Percentiles rank a stretch among this genome's conserved stretches.
These are phyloP conservation scores for Saccharum hybrid DNA, from an alignment of 202 grass and related monocot genomes.

Conservation along the genomic window DNA sequence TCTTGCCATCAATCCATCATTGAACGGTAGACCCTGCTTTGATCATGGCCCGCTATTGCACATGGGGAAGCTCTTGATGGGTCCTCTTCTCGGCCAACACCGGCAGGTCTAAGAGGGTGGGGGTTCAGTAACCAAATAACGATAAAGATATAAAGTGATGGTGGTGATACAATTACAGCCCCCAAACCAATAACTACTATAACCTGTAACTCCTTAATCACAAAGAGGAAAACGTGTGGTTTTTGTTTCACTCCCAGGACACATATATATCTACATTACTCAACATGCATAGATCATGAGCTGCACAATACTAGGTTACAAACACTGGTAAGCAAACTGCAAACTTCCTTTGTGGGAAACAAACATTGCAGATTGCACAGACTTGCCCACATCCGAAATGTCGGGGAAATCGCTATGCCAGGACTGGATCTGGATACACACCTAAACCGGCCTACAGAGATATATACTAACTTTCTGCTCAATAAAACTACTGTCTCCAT, in stretches of 20 bases:
- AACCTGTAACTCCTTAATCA: neutral
- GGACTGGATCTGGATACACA: conserved; percentile 15
- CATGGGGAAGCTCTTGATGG: neutral
- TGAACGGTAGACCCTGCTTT: no score
- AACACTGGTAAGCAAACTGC: neutral
- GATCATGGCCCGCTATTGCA: neutral
- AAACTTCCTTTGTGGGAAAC: neutral
- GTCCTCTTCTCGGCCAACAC: neutral
- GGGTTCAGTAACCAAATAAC: no score
- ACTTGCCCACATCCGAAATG: neutral
- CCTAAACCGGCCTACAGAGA: conserved; percentile 14
- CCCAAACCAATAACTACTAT: neutral
- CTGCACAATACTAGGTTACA: neutral
- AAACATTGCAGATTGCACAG: neutral
- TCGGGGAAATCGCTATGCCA: neutral
- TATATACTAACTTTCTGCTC: neutral
- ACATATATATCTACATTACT: neutral
- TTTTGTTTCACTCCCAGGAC: neutral
- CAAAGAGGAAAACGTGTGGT: neutral
- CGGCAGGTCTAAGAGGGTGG: neutral
- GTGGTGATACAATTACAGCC: neutral
- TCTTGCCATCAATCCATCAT: no score
- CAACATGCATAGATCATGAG: neutral
- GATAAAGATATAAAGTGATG: no score
- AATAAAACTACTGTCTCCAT: neutral